Percentiles rank a stretch among this genome's conserved stretches.
phyloP scores from a whole-genome alignment of 805 yeast genomes.

The Priceomyces melissophilus region DNA sequence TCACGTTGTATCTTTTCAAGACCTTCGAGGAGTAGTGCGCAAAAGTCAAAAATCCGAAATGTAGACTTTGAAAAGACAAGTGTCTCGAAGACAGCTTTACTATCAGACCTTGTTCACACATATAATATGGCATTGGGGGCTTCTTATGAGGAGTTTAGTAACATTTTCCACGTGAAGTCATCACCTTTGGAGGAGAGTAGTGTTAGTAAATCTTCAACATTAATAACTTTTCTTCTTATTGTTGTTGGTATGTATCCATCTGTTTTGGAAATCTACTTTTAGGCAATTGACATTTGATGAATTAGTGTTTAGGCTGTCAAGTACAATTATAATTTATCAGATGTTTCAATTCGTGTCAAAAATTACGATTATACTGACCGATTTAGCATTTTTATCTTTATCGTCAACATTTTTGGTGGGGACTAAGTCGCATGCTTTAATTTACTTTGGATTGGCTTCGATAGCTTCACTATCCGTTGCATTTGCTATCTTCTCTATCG shows the following conservation, averaged over 20 bases:
- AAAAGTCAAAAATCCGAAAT: neutral
- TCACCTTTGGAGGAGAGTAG: slow-evolving; percentile 20
- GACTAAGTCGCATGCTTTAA: slow-evolving; percentile 19
- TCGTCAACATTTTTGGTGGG: slow-evolving; percentile 27
- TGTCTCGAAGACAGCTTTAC: neutral
- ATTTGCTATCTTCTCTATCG: slow-evolving; percentile 31
- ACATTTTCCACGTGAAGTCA: slow-evolving; percentile 18
- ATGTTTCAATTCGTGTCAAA: too few relatives aligned
- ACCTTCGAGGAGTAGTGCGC: slow-evolving; percentile 1
- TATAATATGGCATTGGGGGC: slow-evolving; percentile 18
- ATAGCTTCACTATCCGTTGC: slow-evolving; percentile 39
- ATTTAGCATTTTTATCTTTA: slow-evolving; percentile 26
- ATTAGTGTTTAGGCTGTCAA: too few relatives aligned
- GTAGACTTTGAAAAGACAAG: neutral
- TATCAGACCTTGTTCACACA: neutral
- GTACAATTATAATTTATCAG: too few relatives aligned
- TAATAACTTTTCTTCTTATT: slow-evolving; percentile 20
- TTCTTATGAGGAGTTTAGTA: slow-evolving; percentile 23
- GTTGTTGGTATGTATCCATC: slow-evolving; percentile 20
- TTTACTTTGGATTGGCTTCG: slow-evolving; percentile 26
- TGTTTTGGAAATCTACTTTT: neutral
- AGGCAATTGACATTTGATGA: neutral
- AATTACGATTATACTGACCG: too few relatives aligned
- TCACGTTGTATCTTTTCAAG: too few relatives aligned
- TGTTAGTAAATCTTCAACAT: slow-evolving; percentile 14